Evolutionary conservation across 2,329 filamentous ascomycete species (phyloP).

Genomic region (Emmonsiellopsis sp.): DNA sequence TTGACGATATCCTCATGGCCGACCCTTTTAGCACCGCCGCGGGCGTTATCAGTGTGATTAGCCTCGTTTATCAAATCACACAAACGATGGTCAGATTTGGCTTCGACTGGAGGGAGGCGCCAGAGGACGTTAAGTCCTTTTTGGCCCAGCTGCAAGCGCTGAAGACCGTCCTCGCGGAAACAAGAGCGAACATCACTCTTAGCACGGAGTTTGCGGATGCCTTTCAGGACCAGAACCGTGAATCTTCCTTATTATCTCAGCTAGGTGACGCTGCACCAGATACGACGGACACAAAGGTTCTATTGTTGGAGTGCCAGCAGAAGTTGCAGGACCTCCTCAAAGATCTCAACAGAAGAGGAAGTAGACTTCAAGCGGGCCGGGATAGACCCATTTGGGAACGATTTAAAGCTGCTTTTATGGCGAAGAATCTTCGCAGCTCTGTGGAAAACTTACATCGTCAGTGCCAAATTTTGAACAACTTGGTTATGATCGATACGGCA

Average conservation of each 20-base stretch:
- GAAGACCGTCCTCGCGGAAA: not conserved
- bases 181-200: not conserved
- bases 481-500: not conserved
- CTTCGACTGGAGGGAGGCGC: not conserved
- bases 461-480: not conserved
- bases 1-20: not conserved
- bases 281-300: not conserved
- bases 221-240: not conserved
- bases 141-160: not conserved
- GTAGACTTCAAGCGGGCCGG: not conserved
- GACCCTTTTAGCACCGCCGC: not conserved
- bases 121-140: not conserved
- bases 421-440: not conserved
- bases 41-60: not conserved
- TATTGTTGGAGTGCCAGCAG: not conserved
- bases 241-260: not conserved
- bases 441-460: not conserved
- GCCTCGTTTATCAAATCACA: not conserved
- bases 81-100: not conserved
- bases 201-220: not conserved
- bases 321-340: not conserved
- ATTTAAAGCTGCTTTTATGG: not conserved
- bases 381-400: not conserved
- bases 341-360: not conserved
- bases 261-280: not conserved